A percentile compares a stretch with the other conserved stretches of the same genome.
phyloP scores from a whole-genome alignment of 352 stramenopile species.

The Globisporangium lucens region DNA sequence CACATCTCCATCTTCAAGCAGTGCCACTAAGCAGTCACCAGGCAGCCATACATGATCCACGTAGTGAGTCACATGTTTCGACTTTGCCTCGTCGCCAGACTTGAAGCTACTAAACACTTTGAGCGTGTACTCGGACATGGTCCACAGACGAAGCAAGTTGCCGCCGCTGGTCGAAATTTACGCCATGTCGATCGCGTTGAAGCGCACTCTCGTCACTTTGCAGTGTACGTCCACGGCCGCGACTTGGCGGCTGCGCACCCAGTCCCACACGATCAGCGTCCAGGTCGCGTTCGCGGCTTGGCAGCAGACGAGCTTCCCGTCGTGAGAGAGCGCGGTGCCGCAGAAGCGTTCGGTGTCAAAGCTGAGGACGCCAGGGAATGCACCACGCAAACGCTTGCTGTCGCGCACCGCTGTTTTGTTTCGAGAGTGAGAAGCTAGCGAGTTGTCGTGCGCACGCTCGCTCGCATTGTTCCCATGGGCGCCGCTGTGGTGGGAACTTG shows the following conservation, averaged over 20 bases:
- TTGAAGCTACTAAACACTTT: slow-evolving; percentile 73
- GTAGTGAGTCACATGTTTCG: slow-evolving; percentile 45
- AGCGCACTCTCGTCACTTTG: slow-evolving; percentile 66
- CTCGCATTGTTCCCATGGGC: background rate
- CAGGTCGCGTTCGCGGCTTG: slow-evolving; percentile 52
- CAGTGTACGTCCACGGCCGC: slow-evolving; percentile 62
- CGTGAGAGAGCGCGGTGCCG: slow-evolving; percentile 51
- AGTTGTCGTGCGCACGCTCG: background rate
- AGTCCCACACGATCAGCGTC: slow-evolving; percentile 77
- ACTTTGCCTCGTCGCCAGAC: slow-evolving; percentile 60
- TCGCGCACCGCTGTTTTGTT: slow-evolving; percentile 7
- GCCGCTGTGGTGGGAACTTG: slow-evolving; percentile 1
- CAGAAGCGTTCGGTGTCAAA: slow-evolving; percentile 54
- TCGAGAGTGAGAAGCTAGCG: background rate
- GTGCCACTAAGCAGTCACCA: slow-evolving; percentile 56
- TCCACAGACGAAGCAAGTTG: slow-evolving; percentile 73
- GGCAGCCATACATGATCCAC: slow-evolving; percentile 72
- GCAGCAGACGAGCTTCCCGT: slow-evolving; percentile 64
- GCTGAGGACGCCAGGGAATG: slow-evolving; percentile 42
- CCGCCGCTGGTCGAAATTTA: slow-evolving; percentile 72
- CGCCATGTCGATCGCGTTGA: slow-evolving; percentile 77
- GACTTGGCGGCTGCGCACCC: slow-evolving; percentile 60
- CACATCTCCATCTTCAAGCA: slow-evolving; percentile 72
- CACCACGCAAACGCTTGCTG: slow-evolving; percentile 11
- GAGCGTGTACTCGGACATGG: slow-evolving; percentile 68